Evolutionary conservation across 495 filamentous ascomycete species (phyloP), one percentile per base, ranked within the genome.

Genomic region (Aspergillus ostianus): DNA sequence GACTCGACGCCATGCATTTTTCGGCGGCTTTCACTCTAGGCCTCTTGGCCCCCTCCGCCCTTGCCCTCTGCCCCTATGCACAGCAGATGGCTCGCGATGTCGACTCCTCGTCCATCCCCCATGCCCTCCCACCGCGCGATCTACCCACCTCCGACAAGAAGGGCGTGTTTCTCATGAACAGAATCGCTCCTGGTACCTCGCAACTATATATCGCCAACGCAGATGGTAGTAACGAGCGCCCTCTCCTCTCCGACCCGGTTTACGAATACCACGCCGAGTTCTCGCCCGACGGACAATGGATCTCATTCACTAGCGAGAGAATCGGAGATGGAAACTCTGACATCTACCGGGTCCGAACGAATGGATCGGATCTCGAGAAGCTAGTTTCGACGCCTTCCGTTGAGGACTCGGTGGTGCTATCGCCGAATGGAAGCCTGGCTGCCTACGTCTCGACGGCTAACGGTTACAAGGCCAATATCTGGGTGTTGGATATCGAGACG

Each of bases 201-300:
- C 26, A 65, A 30, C 54, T 76, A 0, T 77, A 72, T 45, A 64
- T 77, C 9, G 65, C 72, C 48, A 66, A 74, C 36, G 60, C 62
- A 0, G 67, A 77, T 48, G 70, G 73, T 20, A 65, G 51, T 9
- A 66, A 70, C 49, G 75, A 72, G n/a, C 62, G 63, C 10, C 53
- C 60, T 17, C 63, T 78, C 10, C 55, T 78, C 9, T 47, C 62
- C 2, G 47, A 70, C 17, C 51, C 71, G 17, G 52, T 59, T 6
- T 77, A 67, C 55, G 74, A 77, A 26, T 79, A 73, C 46, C 76
- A 75, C 36, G 70, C 71, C 10, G 32, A 47, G 0, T 77, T 67
- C 55, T 74, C 76, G 2, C 57, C 72, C 0, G 67, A 74, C 54
- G 68, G 67, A 10, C 30, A 68, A 61, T 69, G 67, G 66, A 65